Conservation (phyloP, 306 rosid species). For the Cucurbita argyrosperma region DNA sequence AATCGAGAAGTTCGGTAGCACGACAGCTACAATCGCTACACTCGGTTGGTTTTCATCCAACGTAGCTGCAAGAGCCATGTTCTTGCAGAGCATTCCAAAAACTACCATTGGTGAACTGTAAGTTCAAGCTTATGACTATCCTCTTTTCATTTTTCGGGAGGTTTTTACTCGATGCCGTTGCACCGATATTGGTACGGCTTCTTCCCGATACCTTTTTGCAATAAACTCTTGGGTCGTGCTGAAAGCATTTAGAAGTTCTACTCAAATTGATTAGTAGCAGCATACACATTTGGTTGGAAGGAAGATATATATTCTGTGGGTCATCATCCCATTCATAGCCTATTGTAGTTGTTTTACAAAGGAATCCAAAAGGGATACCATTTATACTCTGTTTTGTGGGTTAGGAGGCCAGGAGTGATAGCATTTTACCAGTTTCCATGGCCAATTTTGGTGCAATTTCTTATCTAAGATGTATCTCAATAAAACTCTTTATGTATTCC, state of each 20-base stretch:
- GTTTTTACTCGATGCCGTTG: not conserved
- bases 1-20: conserved; percentile 84
- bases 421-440: not conserved
- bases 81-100: conserved; percentile 67
- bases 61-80: conserved; percentile 34
- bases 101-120: conserved; percentile 15
- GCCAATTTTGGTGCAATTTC: not conserved
- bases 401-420: not conserved
- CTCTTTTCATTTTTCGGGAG: not conserved
- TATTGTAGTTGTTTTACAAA: not conserved
- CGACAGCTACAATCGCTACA: conserved; percentile 73
- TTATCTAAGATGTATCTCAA: not conserved
- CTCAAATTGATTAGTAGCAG: not conserved
- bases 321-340: not conserved
- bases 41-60: conserved; percentile 63
- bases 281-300: not conserved
- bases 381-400: not conserved
- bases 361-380: not conserved
- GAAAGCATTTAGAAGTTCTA: not conserved
- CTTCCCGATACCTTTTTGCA: not conserved
- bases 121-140: not conserved
- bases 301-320: not conserved
- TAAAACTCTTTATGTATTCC: not conserved
- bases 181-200: not conserved
- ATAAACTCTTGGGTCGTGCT: not conserved